A percentile compares a stretch with the other conserved stretches of the same genome.
Conservation (phyloP, 2,329 filamentous ascomycete genomes). For the Pleurostoma richardsiae region DNA sequence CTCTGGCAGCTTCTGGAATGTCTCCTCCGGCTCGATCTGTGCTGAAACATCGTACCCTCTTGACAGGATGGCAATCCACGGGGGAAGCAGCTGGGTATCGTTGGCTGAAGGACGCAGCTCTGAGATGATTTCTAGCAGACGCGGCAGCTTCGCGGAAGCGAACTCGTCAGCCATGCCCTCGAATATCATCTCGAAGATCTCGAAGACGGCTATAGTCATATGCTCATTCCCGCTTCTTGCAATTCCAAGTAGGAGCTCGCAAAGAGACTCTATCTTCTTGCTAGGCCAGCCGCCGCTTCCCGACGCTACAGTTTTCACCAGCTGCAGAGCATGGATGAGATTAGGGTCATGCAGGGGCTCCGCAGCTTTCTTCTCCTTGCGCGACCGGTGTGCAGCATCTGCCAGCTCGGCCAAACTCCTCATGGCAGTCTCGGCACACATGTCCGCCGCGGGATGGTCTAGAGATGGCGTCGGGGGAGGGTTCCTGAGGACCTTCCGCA, state of each 20-base stretch:
- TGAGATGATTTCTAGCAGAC: conserved; percentile 84
- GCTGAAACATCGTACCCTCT: conserved; percentile 91
- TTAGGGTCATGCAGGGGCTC: conserved; percentile 68
- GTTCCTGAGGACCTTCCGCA: conserved; percentile 76
- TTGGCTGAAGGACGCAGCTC: conserved; percentile 88
- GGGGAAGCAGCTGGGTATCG: conserved; percentile 88
- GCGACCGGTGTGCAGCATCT: conserved; percentile 52
- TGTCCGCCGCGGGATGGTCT: conserved; percentile 91
- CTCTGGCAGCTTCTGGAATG: conserved; percentile 83
- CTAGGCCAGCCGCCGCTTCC: conserved; percentile 94
- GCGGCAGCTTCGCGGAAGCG: conserved; percentile 82
- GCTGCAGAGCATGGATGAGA: conserved; percentile 85
- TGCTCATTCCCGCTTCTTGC: conserved; percentile 90
- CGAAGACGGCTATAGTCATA: conserved; percentile 92
- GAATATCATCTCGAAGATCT: conserved; percentile 97
- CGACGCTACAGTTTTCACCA: conserved; percentile 83
- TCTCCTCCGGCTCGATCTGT: conserved; percentile 83
- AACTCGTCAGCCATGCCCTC: conserved; percentile 83
- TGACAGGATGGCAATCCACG: conserved; percentile 94
- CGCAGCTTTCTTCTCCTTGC: conserved; percentile 63
- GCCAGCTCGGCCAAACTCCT: conserved; percentile 73
- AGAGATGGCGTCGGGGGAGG: conserved; percentile 87
- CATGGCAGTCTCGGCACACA: conserved; percentile 90
- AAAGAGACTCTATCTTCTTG: conserved; percentile 88
- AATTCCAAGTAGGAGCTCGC: conserved; percentile 83